Evolutionary conservation across 1,284 basidiomycete genomes (phyloP).

Genomic region (Ganoderma sp.): DNA sequence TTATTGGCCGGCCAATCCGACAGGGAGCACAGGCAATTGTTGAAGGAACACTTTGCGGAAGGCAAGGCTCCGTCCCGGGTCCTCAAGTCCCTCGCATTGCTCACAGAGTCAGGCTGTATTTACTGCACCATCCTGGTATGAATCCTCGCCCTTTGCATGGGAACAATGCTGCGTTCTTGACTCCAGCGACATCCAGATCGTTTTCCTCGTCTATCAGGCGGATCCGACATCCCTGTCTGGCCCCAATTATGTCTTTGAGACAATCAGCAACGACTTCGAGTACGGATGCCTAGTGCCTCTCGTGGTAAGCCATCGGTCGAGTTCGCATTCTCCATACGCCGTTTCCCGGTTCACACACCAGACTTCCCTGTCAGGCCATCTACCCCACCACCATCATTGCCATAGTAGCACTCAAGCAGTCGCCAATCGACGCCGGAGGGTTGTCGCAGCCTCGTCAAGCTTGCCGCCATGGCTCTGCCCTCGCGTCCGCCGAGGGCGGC

Average conservation of each 20-base stretch:
- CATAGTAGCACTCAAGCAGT: background rate
- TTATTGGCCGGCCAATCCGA: background rate
- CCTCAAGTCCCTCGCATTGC: slow-evolving; percentile 4
- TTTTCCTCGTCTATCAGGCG: background rate
- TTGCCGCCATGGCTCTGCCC: background rate
- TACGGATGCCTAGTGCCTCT: background rate
- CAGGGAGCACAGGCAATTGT: slow-evolving; percentile 1
- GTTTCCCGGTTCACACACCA: background rate
- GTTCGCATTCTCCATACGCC: background rate
- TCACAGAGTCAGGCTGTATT: slow-evolving; percentile 5
- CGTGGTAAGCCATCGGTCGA: background rate
- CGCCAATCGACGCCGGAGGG: background rate
- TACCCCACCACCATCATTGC: background rate
- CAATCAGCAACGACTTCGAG: background rate
- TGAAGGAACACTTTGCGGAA: background rate
- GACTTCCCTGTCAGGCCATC: background rate
- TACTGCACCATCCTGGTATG: slow-evolving; percentile 8
- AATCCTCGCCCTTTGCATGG: background rate
- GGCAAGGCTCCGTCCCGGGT: background rate
- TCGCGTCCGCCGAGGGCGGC: background rate
- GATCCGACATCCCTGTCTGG: too few relatives aligned
- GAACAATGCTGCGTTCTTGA: background rate
- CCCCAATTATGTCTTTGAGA: background rate
- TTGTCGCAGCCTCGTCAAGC: background rate
- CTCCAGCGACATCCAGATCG: background rate